Evolutionary conservation across 768 basidiomycete genomes (phyloP).

Genomic region (Lentinula lateritia): DNA sequence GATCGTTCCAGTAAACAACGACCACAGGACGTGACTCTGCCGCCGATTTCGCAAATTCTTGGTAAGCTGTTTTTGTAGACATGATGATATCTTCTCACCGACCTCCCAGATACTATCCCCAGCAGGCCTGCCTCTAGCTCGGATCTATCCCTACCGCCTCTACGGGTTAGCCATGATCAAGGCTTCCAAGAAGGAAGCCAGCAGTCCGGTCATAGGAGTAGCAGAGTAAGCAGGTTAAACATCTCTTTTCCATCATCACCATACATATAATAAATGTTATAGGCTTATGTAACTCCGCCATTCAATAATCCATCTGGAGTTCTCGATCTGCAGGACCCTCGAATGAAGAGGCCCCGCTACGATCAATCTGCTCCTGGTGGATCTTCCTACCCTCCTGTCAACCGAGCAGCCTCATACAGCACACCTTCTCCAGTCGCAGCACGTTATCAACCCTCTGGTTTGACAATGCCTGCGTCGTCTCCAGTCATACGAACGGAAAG

Average conservation of each 20-base stretch:
- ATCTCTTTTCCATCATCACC: not conserved
- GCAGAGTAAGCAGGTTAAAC: not conserved
- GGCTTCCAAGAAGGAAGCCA: not conserved
- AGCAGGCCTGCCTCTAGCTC: not conserved
- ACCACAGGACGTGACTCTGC: constrained; percentile 9
- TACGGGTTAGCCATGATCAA: not conserved
- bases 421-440: not conserved
- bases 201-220: not conserved
- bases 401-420: not conserved
- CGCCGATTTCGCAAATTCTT: constrained; percentile 13
- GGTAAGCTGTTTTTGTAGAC: constrained; percentile 2
- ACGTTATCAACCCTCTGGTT: not conserved
- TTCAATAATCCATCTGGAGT: not conserved
- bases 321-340: not conserved
- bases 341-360: not conserved
- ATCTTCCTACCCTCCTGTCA: not conserved
- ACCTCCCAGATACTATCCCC: constrained; percentile 2
- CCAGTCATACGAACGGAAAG: not conserved
- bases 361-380: not conserved
- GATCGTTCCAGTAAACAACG: constrained; percentile 1
- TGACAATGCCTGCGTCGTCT: not conserved
- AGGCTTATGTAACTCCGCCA: not conserved
- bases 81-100: not conserved
- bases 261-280: not conserved
- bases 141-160: constrained; percentile 5